Percentiles rank a stretch among this genome's conserved stretches.
These are phyloP conservation scores for Trichoderma hamatum DNA, from an alignment of 2,329 filamentous ascomycete genomes.

Conservation along the genomic window DNA sequence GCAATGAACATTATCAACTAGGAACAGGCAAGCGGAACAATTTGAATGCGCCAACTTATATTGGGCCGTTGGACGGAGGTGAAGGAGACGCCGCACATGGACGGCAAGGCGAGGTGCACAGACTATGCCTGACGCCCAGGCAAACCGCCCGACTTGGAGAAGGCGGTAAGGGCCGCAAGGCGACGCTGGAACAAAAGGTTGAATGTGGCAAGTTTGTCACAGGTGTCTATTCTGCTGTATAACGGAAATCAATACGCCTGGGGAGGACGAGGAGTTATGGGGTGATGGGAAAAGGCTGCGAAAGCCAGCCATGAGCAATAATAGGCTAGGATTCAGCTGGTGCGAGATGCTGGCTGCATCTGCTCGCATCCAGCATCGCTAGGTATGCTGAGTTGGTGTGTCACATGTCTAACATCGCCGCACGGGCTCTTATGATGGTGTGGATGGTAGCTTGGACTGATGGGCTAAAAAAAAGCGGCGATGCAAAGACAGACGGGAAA, in stretches of 20 bases:
- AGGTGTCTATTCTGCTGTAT: conserved; percentile 72
- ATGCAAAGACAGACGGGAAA: neutral
- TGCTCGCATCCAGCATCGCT: neutral
- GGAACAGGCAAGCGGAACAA: conserved; percentile 91
- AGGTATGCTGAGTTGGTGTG: conserved; percentile 1
- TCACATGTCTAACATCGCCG: conserved; percentile 12
- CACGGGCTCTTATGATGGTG: conserved; percentile 2
- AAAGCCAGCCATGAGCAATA: neutral
- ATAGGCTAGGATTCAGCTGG: conserved; percentile 15
- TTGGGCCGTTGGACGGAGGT: conserved; percentile 71
- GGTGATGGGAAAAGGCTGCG: neutral
- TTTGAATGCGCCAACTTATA: conserved; percentile 72
- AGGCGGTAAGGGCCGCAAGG: conserved; percentile 64
- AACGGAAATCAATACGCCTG: neutral
- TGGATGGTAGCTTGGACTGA: neutral
- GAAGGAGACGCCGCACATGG: conserved; percentile 61
- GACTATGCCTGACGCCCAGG: conserved; percentile 79
- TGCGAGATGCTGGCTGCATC: conserved; percentile 4
- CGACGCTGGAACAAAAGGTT: conserved; percentile 80
- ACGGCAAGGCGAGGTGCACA: conserved; percentile 65
- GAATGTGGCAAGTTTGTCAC: conserved; percentile 84
- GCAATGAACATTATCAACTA: conserved; percentile 91
- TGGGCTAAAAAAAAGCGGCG: neutral
- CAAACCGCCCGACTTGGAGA: conserved; percentile 68
- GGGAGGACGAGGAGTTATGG: neutral